A percentile compares a stretch with the other conserved stretches of the same genome.
Conservation (phyloP, 2,329 filamentous ascomycete genomes). For the Calycina herbarum region DNA sequence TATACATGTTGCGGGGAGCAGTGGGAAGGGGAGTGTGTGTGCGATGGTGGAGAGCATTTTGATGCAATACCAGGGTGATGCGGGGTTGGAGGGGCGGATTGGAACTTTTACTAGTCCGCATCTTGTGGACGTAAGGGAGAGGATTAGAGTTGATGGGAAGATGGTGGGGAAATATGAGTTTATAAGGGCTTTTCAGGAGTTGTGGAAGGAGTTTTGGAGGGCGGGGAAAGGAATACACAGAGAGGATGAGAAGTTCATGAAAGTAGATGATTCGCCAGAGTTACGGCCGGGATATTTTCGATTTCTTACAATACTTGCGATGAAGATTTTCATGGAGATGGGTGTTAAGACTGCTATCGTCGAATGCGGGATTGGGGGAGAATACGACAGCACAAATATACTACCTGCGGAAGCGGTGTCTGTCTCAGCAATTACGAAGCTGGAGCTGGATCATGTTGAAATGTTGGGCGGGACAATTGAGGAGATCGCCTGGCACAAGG, state of each 20-base stretch:
- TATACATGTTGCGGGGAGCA: slow-evolving; percentile 89
- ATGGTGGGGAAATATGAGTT: slow-evolving; percentile 61
- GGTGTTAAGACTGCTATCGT: slow-evolving; percentile 77
- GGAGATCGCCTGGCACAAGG: slow-evolving; percentile 90
- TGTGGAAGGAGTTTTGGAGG: slow-evolving; percentile 56
- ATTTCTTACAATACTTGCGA: slow-evolving; percentile 83
- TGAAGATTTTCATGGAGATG: slow-evolving; percentile 78
- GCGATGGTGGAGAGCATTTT: slow-evolving; percentile 68
- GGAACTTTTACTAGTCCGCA: slow-evolving; percentile 71
- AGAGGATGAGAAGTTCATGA: not conserved
- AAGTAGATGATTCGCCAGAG: slow-evolving; percentile 2
- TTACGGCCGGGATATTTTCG: slow-evolving; percentile 88
- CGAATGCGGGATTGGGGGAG: slow-evolving; percentile 92
- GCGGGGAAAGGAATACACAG: too few species aligned
- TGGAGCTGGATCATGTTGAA: slow-evolving; percentile 82
- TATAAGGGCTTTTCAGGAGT: slow-evolving; percentile 64
- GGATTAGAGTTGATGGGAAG: slow-evolving; percentile 61
- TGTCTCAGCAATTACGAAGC: slow-evolving; percentile 72
- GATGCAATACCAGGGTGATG: slow-evolving; percentile 45
- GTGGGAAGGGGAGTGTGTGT: slow-evolving; percentile 76
- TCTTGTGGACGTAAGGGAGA: slow-evolving; percentile 66
- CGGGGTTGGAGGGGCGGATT: slow-evolving; percentile 35
- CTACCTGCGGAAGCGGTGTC: slow-evolving; percentile 55
- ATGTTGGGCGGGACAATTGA: slow-evolving; percentile 79
- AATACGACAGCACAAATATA: slow-evolving; percentile 91